Conservation (phyloP, 1,139 yeast genomes). For the Oligophagozyma castellii region DNA sequence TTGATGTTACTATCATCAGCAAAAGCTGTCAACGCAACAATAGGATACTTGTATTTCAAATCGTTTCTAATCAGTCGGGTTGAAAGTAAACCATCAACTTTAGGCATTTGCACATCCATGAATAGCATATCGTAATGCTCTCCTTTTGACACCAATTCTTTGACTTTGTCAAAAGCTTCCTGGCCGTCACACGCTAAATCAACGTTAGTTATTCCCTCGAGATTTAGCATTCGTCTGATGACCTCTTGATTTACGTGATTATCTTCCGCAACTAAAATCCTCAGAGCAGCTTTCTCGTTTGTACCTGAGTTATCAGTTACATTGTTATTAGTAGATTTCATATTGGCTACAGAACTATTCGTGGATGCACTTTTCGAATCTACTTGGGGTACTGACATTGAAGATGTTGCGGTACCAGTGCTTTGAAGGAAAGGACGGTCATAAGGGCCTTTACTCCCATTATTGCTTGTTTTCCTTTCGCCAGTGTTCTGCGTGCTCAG, state of each 20-base stretch:
- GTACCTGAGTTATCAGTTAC: conserved; percentile 5
- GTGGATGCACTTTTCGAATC: background rate
- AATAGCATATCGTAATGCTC: conserved; percentile 57
- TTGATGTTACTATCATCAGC: conserved; percentile 78
- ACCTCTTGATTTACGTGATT: conserved; percentile 87
- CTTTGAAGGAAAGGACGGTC: conserved; percentile 26
- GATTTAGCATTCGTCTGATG: conserved; percentile 64
- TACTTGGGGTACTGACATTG: conserved; percentile 10
- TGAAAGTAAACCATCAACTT: conserved; percentile 74
- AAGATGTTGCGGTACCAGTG: conserved; percentile 28
- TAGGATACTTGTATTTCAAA: conserved; percentile 54
- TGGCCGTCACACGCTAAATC: conserved; percentile 83
- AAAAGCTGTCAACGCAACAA: conserved; percentile 87
- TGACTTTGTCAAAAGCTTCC: conserved; percentile 60
- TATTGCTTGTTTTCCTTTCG: background rate
- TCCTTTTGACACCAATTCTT: conserved; percentile 29
- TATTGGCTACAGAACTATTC: too few relatives aligned
- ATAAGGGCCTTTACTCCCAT: conserved; percentile 11
- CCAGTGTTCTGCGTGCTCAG: background rate
- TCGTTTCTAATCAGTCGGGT: conserved; percentile 59
- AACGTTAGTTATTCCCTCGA: conserved; percentile 63
- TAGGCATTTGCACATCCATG: conserved; percentile 98
- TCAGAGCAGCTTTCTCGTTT: conserved; percentile 19
- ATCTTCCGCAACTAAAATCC: conserved; percentile 86
- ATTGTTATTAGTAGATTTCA: conserved; percentile 5